Evolutionary conservation across 306 rosid genomes (phyloP), one percentile per base, ranked within the genome.

Genomic region (Carpinus fangiana): DNA sequence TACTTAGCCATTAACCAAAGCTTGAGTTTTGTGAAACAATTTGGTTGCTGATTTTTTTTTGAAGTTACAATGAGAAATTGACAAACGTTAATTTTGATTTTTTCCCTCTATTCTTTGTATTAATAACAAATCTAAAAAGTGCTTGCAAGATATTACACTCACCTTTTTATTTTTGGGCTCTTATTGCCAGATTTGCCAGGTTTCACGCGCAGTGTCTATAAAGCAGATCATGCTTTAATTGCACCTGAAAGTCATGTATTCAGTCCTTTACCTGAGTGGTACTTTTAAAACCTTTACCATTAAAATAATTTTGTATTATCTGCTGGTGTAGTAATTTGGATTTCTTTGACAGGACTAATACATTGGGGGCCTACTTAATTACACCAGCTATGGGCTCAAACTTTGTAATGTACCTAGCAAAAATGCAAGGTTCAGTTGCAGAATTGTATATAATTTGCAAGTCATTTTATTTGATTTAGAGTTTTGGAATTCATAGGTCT

Each of bases 191-290:
- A 90, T 81, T 89, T 95, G 83, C 99, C 99, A 55, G 98, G 99
- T 80, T 95, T 91, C 87, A 93, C 99, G 8, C 97, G 98, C 66
- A 95, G 99, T 76, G 93, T 95, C 70, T 93, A 87, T 77, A 92
- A 84, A 85, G 86, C 84, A 47, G 92, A 93, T 82, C 90, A 95
- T 84, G 98, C 99, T 78, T 84, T 95, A 69, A 86, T 95, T 76
- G 64, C 99, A 78, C 96, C 98, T 0, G 98, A 95, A 83, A 95
- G 99, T 79, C 98, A 95, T 14, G 99, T 95, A 70, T 92, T 88
- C 79, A 82, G 98, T 86, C 90, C 93, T 18, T 87, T 95, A 82
- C 94, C 94, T 9, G 94, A 91, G 73, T 95, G 99, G 98, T 93
- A 93, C 17, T 60, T 64, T 51, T 21, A 41, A 59, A 38, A 72